A percentile compares a stretch with the other conserved stretches of the same genome.
These are phyloP conservation scores for Mycoemilia scoparia DNA, from an alignment of 192 early-diverging fungal species.

Conservation along the genomic window DNA sequence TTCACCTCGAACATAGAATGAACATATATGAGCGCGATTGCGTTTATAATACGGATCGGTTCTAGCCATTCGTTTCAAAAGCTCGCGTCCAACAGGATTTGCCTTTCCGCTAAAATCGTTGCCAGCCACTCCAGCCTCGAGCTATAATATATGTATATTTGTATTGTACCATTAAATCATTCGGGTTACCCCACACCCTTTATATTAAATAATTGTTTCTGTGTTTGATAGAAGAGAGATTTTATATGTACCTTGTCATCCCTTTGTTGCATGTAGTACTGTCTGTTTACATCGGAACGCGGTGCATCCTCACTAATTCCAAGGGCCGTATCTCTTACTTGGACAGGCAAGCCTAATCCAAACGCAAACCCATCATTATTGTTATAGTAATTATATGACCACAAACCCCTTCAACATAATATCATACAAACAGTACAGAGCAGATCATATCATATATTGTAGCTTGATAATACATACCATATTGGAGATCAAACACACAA, in stretches of 20 bases:
- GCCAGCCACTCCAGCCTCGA: conserved; percentile 3
- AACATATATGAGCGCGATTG: conserved; percentile 79
- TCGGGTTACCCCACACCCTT: too few species aligned
- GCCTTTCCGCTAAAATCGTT: conserved; percentile 15
- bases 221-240: too few species aligned
- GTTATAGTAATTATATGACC: neutral
- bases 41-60: conserved; percentile 83
- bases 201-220: too few species aligned
- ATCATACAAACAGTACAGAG: neutral
- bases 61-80: conserved; percentile 67
- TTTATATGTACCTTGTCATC: conserved; percentile 24
- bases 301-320: conserved; percentile 62
- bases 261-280: conserved; percentile 69
- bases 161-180: too few species aligned
- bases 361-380: conserved; percentile 23
- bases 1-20: conserved; percentile 87
- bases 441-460: too few species aligned
- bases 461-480: too few species aligned
- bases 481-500: conserved; percentile 90
- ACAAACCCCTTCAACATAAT: neutral
- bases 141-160: too few species aligned
- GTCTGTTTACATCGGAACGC: conserved; percentile 65
- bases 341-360: conserved; percentile 83
- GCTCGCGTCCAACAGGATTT: conserved; percentile 27
- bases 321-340: conserved; percentile 80